Conservation (phyloP, 2,329 filamentous ascomycete species). For the Diaporthe humulicola region DNA sequence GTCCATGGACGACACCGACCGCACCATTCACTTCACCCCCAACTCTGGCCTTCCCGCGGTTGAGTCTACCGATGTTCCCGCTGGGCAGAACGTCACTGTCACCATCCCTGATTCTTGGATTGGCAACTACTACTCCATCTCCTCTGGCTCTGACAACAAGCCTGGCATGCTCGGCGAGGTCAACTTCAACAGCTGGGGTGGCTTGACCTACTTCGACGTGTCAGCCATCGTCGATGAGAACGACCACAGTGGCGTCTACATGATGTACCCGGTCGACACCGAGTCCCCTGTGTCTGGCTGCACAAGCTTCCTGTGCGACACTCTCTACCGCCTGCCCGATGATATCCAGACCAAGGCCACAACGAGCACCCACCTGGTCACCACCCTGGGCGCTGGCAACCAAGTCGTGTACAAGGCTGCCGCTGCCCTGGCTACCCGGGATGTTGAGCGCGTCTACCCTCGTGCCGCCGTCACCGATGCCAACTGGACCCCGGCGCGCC, state of each 20-base stretch:
- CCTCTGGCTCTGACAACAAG: conserved; percentile 47
- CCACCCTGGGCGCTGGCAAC: conserved; percentile 59
- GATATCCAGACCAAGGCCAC: conserved; percentile 70
- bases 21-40: conserved; percentile 65
- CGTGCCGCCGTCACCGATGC: conserved; percentile 39
- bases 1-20: conserved; percentile 66
- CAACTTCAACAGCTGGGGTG: conserved; percentile 52
- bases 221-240: conserved; percentile 59
- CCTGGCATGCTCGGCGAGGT: conserved; percentile 56
- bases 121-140: conserved; percentile 53
- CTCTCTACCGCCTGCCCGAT: conserved; percentile 65
- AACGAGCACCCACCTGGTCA: conserved; percentile 61
- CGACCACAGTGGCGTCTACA: conserved; percentile 55
- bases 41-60: conserved; percentile 54
- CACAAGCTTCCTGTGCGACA: conserved; percentile 56
- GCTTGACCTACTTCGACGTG: conserved; percentile 57
- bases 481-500: conserved; percentile 33
- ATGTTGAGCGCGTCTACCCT: conserved; percentile 32
- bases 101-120: conserved; percentile 46
- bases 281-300: conserved; percentile 54
- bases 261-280: conserved; percentile 51
- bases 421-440: conserved; percentile 30
- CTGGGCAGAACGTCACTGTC: conserved; percentile 52
- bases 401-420: conserved; percentile 41
- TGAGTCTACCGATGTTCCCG: conserved; percentile 55